These are phyloP conservation scores for Arthrobotrys musiformis DNA, from an alignment of 2,329 filamentous ascomycete genomes.

Conservation along the genomic window DNA sequence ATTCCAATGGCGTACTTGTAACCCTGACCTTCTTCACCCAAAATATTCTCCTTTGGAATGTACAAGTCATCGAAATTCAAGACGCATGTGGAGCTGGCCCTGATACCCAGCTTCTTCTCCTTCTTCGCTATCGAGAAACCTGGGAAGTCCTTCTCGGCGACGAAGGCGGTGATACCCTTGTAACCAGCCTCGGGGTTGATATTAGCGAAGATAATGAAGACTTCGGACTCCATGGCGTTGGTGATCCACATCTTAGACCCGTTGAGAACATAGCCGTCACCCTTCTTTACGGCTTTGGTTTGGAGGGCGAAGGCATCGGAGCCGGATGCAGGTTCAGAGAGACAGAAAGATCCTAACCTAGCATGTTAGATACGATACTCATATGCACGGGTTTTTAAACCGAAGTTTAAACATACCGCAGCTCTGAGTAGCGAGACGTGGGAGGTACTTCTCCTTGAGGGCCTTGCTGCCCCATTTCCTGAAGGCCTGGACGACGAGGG, in stretches of 20 bases:
- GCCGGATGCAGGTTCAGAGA: conserved; percentile 90
- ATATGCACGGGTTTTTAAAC: conserved; percentile 35
- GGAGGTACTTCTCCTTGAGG: conserved; percentile 86
- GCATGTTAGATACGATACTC: conserved; percentile 59
- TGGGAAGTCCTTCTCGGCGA: conserved; percentile 87
- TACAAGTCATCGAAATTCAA: conserved; percentile 97
- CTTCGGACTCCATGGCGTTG: conserved; percentile 89
- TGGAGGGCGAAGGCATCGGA: conserved; percentile 96
- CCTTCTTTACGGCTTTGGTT: conserved; percentile 88
- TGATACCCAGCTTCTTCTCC: conserved; percentile 99
- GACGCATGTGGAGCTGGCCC: conserved; percentile 93
- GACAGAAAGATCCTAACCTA: conserved; percentile 77
- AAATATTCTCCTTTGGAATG: conserved; percentile 84
- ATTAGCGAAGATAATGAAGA: conserved; percentile 99
- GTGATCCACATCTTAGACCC: conserved; percentile 99
- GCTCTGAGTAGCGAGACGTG: conserved; percentile 87
- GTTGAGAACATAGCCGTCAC: conserved; percentile 78
- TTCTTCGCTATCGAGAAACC: conserved; percentile 98
- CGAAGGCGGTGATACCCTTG: conserved; percentile 95
- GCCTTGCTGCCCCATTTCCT: conserved; percentile 82
- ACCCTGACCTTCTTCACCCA: conserved; percentile 88
- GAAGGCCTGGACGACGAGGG: conserved; percentile 92
- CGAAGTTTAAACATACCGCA: conserved; percentile 68
- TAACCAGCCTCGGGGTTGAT: conserved; percentile 91
- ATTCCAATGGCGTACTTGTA: conserved; percentile 98